Base-by-base conservation (phyloP, 371 early-diverging fungal genomes). In the Cokeromyces recurvatus region DNA sequence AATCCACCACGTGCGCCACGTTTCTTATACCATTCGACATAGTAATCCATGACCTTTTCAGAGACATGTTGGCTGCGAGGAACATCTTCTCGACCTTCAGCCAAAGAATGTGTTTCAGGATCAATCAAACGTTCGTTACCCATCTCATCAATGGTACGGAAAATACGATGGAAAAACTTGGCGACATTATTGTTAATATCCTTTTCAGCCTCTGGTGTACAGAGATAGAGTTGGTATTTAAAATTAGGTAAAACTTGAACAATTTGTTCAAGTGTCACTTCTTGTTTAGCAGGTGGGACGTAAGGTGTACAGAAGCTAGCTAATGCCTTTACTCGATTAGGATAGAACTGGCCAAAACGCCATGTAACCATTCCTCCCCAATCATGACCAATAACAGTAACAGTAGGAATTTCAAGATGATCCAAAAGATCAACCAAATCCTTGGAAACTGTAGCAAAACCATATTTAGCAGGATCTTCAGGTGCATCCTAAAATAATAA, bases 351-450 rank as follows among this genome's bases (percentile, higher is more conserved):
- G 10, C 76, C 72, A 47, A 85, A 77, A 10, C 87, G 65, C 87
- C 87, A 90, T 24, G 66, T 85, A 11, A 77, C 41, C 23, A 66
- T 44, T 53, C 85, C 90, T 44, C 90, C 90, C 82, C 87, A 89
- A 59, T 89, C 89, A 55, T 89, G 89, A 21, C 86, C 87, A 31
- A 85, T 51, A 16, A 84, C 74, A 1, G 81, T 78, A 12, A 81
- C 80, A n/a, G 70, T 77, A 23, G 76, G 73, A 15, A 82, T 61
- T 21, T 77, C 41, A 31, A 85, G 59, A 25, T 75, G 67, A 46
- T 87, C 85, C 40, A 88, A 63, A 19, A 90, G 61, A 14, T 57
- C 76, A 21, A 43, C 72, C 17, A 88, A 37, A 43, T 88, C 85
- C 9, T 55, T 55, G 25, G 71, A 77, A 9, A 83, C 46, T 32